Base-by-base conservation (phyloP, 345 rosid species). In the Gossypioides kirkii region DNA sequence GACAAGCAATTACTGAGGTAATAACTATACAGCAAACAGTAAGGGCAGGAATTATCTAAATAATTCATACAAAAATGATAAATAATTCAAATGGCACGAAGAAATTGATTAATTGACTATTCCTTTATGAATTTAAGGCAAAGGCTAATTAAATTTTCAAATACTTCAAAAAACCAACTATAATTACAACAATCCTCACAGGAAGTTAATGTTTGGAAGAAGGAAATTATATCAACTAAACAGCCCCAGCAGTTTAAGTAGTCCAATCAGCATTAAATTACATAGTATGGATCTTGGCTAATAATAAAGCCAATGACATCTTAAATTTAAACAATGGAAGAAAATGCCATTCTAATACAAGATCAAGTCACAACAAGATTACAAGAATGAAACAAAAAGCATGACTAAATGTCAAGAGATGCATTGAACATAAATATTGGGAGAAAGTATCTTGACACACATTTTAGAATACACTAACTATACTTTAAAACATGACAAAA, bases 361-460 rank as follows among this genome's bases (percentile, higher is more conserved):
- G 41, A 67, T 47, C 12, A 67, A 67, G 71, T 67, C 42, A 67
- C 13, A 14, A 46, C 55, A 67, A 46, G 71, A 23, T 46, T 2
- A 46, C 71, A 67, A 46, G 71, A 67, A 66, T 2, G 12, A 22
- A 67, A 23, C 32, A 16, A 46, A 67, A 46, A 67, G 20, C 45
- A 43, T 45, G 70, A 45, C 38, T 65, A 65, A 23, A 20, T 45
- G 18, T 54, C 59, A 20, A 54, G 25, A 54, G 26, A 53, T 8
- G 58, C 18, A 53, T 47, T 47, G 14, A 47, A 47, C 16, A 47
- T 11, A 47, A 47, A 47, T 47, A 38, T 36, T 20, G 17, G 13
- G 46, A 62, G 47, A 62, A 62, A 2, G 67, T 36, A n/a, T 62
- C 36, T 62, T 3, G 46, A 62, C n/a, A 38, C 46, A 61, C 20